Conservation (phyloP, 768 basidiomycete species). For the Mycena pura region DNA sequence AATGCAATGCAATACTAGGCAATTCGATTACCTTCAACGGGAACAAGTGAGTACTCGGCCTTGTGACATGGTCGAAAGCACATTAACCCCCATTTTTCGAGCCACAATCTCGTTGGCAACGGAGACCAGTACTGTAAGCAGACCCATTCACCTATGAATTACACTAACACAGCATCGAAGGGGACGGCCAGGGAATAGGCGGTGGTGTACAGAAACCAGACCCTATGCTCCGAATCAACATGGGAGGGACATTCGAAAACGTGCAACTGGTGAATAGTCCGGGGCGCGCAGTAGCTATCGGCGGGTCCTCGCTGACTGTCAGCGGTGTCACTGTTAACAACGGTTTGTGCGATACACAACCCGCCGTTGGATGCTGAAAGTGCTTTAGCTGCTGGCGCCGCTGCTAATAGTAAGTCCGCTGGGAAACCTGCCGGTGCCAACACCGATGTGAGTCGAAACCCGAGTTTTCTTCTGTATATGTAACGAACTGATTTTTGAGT, state of each 20-base stretch:
- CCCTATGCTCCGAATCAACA: conserved; percentile 29
- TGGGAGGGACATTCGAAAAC: conserved; percentile 26
- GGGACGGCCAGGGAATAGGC: conserved; percentile 18
- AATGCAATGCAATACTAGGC: not conserved
- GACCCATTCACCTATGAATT: too few species aligned
- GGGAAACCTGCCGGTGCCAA: conserved; percentile 27
- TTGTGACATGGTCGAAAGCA: too few species aligned
- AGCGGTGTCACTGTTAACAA: conserved; percentile 24
- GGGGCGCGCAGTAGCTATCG: conserved; percentile 22
- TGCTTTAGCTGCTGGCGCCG: conserved; percentile 20
- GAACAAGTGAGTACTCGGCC: not conserved
- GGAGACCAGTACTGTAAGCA: conserved; percentile 20
- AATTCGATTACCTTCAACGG: conserved; percentile 7
- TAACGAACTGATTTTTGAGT: too few species aligned
- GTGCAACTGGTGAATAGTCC: conserved; percentile 25
- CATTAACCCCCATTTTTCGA: not conserved
- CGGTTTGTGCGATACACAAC: not conserved
- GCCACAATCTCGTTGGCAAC: conserved; percentile 25
- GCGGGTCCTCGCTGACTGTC: conserved; percentile 20
- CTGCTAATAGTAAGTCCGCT: conserved; percentile 23
- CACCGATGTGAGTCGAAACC: conserved; percentile 26
- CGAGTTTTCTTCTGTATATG: too few species aligned
- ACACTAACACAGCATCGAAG: not conserved
- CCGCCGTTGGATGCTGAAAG: not conserved
- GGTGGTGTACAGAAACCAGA: conserved; percentile 22